Evolutionary conservation across 2,329 filamentous ascomycete species (phyloP).

Genomic region (Ophiocordyceps australis): DNA sequence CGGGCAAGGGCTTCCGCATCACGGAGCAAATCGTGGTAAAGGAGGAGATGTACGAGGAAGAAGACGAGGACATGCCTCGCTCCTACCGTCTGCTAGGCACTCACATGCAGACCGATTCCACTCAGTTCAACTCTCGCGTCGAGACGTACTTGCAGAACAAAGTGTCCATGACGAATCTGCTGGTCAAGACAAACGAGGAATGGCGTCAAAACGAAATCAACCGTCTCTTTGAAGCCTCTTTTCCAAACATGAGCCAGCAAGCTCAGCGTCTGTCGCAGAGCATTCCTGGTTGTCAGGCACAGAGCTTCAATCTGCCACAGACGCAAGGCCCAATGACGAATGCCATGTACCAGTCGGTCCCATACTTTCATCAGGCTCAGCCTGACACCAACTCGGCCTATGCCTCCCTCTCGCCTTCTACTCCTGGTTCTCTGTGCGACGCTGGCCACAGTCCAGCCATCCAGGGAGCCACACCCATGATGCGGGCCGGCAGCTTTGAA

Average conservation of each 20-base stretch:
- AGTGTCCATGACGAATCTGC: slow-evolving; percentile 21
- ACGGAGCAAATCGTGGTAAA: slow-evolving; percentile 74
- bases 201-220: slow-evolving; percentile 28
- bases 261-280: slow-evolving; percentile 6
- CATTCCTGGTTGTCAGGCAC: slow-evolving; percentile 3
- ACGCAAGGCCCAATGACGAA: no score
- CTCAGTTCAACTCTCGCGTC: slow-evolving; percentile 42
- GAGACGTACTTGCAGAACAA: slow-evolving; percentile 26
- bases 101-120: slow-evolving; percentile 39
- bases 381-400: no score
- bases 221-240: slow-evolving; percentile 24
- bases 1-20: slow-evolving; percentile 65
- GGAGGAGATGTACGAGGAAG: slow-evolving; percentile 93
- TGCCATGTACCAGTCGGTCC: no score
- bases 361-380: no score
- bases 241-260: slow-evolving; percentile 17
- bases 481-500: no score
- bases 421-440: no score
- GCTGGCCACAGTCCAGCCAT: no score
- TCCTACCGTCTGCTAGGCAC: slow-evolving; percentile 46
- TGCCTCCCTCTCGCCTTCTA: no score
- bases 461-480: no score
- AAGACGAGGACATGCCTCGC: slow-evolving; percentile 62
- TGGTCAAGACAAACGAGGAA: slow-evolving; percentile 15
- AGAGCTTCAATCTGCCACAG: no score